A percentile compares a stretch with the other conserved stretches of the same genome.
Evolutionary conservation across 495 filamentous ascomycete species (phyloP).

Genomic region (Hyaloscypha variabilis): DNA sequence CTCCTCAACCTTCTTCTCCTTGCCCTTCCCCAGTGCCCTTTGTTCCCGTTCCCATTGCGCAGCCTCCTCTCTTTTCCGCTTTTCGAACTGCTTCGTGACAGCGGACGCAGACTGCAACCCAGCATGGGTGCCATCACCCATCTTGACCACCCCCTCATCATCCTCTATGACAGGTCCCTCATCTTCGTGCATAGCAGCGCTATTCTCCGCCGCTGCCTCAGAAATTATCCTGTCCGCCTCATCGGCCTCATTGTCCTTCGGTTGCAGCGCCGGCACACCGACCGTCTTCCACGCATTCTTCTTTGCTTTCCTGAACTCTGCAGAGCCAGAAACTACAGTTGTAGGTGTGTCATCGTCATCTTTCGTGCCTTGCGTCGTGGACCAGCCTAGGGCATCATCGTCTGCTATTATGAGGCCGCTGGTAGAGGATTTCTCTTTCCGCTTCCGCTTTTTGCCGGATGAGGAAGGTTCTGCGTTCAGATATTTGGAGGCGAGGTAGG

Average conservation of each 20-base stretch:
- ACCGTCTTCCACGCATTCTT: constrained; percentile 79
- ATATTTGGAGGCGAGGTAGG: constrained; percentile 95
- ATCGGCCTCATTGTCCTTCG: constrained; percentile 52
- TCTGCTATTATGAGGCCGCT: constrained; percentile 84
- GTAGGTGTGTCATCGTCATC: constrained; percentile 42
- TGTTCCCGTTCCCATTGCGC: constrained; percentile 44
- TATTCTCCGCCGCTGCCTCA: constrained; percentile 67
- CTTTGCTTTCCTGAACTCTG: constrained; percentile 76
- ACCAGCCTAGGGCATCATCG: constrained; percentile 82
- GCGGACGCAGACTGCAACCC: constrained; percentile 83
- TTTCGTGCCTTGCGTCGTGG: constrained; percentile 39
- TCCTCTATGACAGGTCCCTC: constrained; percentile 42
- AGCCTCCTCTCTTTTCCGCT: constrained; percentile 46
- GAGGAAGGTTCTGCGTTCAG: constrained; percentile 77
- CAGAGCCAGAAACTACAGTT: constrained; percentile 44
- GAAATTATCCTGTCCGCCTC: constrained; percentile 85
- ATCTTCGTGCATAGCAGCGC: constrained; percentile 52
- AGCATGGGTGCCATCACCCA: constrained; percentile 84
- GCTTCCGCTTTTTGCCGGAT: constrained; percentile 79
- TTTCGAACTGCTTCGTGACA: constrained; percentile 72
- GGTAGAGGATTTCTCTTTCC: constrained; percentile 48
- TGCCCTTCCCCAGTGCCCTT: constrained; percentile 45
- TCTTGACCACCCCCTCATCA: constrained; percentile 52
- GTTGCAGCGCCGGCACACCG: constrained; percentile 50
- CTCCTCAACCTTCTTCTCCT: constrained; percentile 54